Evolutionary conservation across 1,139 yeast species (phyloP).

Genomic region (Saccharomyces pastorianus): DNA sequence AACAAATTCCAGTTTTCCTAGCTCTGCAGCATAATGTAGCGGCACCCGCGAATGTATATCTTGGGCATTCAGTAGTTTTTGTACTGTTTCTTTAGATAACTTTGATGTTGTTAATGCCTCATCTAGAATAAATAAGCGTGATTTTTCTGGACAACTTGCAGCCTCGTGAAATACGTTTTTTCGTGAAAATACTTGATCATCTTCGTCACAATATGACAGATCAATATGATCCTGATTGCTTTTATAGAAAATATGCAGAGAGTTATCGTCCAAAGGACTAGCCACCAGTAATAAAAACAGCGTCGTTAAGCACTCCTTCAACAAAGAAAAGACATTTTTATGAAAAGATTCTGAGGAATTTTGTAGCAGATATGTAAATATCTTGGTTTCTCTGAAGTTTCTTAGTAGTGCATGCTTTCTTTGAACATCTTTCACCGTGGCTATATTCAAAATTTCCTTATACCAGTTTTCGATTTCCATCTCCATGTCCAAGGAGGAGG

Average conservation of each 20-base stretch:
- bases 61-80: conserved; percentile 33
- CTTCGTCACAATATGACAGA: conserved; percentile 27
- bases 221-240: conserved; percentile 20
- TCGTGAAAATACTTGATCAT: conserved; percentile 30
- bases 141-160: conserved; percentile 31
- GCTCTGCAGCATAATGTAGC: conserved; percentile 78
- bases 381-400: conserved; percentile 20
- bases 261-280: conserved; percentile 28
- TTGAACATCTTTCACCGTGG: conserved; percentile 26
- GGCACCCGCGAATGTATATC: conserved; percentile 72
- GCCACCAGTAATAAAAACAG: conserved; percentile 24
- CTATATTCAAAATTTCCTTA: conserved; percentile 27
- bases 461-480: conserved; percentile 31
- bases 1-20: conserved; percentile 51
- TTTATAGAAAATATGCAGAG: conserved; percentile 24
- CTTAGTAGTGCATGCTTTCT: conserved; percentile 19
- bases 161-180: conserved; percentile 36
- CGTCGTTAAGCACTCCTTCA: conserved; percentile 25
- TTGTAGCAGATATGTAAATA: conserved; percentile 7
- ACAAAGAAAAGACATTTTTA: conserved; percentile 9
- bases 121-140: conserved; percentile 32
- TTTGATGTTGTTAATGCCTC: conserved; percentile 15
- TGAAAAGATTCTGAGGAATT: conserved; percentile 2
- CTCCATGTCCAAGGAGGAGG: conserved; percentile 16
- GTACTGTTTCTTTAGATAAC: conserved; percentile 6